A percentile compares a stretch with the other conserved stretches of the same genome.
phyloP scores from a whole-genome alignment of 2,329 filamentous ascomycete species.

The Botryotinia globosa region DNA sequence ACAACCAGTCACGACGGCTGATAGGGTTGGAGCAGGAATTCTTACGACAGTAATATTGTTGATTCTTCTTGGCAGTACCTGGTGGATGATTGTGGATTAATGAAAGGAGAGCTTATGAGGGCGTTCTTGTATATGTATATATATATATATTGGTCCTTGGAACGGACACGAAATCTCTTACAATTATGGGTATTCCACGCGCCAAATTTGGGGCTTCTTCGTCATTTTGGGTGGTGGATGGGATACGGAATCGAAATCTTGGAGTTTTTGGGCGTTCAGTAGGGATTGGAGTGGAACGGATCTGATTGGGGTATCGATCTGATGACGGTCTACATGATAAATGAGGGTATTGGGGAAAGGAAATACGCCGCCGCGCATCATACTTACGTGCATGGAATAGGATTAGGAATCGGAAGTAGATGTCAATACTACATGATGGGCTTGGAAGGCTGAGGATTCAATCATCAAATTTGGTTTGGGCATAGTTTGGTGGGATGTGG shows the following conservation, averaged over 20 bases:
- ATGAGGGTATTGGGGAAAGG: neutral
- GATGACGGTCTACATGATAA: neutral
- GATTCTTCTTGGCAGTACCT: constrained; percentile 52
- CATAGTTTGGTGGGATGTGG: neutral
- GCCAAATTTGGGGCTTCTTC: neutral
- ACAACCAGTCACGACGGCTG: constrained; percentile 46
- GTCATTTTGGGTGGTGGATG: neutral
- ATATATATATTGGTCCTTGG: neutral
- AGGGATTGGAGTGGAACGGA: neutral
- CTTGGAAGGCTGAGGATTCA: neutral
- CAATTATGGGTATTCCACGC: neutral
- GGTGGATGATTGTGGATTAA: constrained; percentile 47
- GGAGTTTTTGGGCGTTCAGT: constrained; percentile 4
- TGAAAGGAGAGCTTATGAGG: neutral
- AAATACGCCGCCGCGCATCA: neutral
- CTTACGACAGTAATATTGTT: constrained; percentile 55
- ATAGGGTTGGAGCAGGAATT: constrained; percentile 67
- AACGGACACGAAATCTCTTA: neutral
- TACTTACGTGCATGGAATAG: neutral
- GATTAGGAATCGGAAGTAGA: neutral
- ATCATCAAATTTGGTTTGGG: constrained; percentile 3
- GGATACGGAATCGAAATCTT: neutral
- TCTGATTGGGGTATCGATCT: neutral
- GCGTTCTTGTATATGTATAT: constrained; percentile 11
- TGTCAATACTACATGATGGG: neutral